Conservation (phyloP, 169 alveolate genomes). For the Plasmodium ovale region DNA sequence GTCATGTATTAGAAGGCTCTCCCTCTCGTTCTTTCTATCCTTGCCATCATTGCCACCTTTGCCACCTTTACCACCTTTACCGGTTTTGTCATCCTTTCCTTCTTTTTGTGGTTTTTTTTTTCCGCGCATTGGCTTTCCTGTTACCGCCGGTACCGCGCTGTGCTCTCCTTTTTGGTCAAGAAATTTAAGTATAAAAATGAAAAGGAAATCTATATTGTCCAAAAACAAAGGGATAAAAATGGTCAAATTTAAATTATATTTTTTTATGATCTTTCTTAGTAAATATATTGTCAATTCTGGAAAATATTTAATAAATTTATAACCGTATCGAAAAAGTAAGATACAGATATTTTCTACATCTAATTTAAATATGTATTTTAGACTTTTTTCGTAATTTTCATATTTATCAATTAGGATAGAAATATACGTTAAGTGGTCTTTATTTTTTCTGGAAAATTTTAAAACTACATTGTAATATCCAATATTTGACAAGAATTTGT, state of each 20-base stretch:
- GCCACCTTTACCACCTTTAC: background rate
- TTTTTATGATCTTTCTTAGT: constrained; percentile 57
- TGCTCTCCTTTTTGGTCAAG: constrained; percentile 28
- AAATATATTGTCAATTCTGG: constrained; percentile 46
- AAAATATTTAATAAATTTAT: constrained; percentile 65
- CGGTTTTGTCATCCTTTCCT: background rate
- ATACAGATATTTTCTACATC: constrained; percentile 72
- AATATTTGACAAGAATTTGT: constrained; percentile 51
- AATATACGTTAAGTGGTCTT: constrained; percentile 53
- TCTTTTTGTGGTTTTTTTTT: background rate
- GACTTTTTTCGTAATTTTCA: constrained; percentile 65
- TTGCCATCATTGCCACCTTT: background rate
- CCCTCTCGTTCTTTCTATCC: background rate
- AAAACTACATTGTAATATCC: constrained; percentile 65
- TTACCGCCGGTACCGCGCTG: background rate
- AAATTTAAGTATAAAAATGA: constrained; percentile 59
- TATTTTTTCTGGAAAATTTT: constrained; percentile 51
- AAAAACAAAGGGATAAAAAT: constrained; percentile 60
- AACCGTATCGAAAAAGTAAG: constrained; percentile 46
- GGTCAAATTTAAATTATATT: constrained; percentile 57
- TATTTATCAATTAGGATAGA: constrained; percentile 67
- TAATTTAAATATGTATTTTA: constrained; percentile 58
- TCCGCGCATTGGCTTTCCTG: background rate
- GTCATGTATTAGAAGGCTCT: background rate
- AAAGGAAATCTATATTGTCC: constrained; percentile 61